Conservation (phyloP, 2,329 filamentous ascomycete genomes). For the Leptographium radiaticola region DNA sequence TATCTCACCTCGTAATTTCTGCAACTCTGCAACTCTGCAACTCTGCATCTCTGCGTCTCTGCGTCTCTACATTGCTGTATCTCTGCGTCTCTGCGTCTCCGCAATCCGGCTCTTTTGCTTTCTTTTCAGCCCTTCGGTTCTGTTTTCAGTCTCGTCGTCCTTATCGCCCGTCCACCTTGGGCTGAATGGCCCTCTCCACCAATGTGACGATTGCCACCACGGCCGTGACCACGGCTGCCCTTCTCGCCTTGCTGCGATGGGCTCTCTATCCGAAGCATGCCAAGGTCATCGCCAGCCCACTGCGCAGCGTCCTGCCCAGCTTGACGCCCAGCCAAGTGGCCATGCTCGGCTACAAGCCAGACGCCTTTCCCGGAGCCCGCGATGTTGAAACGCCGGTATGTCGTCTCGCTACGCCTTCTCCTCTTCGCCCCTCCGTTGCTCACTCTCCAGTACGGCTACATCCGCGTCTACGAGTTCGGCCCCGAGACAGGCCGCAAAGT, state of each 20-base stretch:
- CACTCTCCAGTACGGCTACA: conserved; percentile 46
- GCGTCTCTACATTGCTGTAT: too few relatives aligned
- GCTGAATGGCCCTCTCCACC: conserved; percentile 1
- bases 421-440: not conserved
- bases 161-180: not conserved
- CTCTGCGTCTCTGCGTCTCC: too few relatives aligned
- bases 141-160: not conserved
- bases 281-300: conserved; percentile 13
- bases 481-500: conserved; percentile 61
- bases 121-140: not conserved
- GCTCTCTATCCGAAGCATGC: conserved; percentile 13
- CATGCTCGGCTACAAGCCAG: conserved; percentile 42
- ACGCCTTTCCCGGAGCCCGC: conserved; percentile 57
- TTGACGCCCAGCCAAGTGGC: conserved; percentile 13
- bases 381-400: conserved; percentile 56
- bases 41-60: too few relatives aligned
- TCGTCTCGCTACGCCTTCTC: conserved; percentile 1
- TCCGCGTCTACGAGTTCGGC: conserved; percentile 74
- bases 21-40: too few relatives aligned
- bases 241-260: conserved; percentile 12
- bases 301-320: conserved; percentile 13
- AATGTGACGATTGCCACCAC: conserved; percentile 10
- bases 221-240: conserved; percentile 11
- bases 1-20: too few relatives aligned
- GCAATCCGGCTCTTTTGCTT: not conserved